A percentile compares a stretch with the other conserved stretches of the same genome.
Evolutionary conservation across 2,329 filamentous ascomycete genomes (phyloP).

Genomic region (Fusarium graminum): DNA sequence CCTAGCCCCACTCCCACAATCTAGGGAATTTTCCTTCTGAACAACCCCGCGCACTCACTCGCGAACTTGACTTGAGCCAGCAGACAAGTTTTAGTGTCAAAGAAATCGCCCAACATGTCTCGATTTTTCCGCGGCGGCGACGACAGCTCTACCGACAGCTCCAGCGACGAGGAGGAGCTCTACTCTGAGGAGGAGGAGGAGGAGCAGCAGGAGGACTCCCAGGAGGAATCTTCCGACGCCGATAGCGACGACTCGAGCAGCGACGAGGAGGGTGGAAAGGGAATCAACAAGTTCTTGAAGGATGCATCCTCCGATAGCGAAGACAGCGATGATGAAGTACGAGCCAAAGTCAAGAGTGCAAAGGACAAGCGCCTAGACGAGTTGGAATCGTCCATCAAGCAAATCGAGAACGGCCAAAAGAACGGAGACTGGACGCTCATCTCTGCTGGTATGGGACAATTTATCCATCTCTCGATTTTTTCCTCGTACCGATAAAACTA

Average conservation of each 20-base stretch:
- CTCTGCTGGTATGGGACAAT: constrained; percentile 73
- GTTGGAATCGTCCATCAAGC: constrained; percentile 86
- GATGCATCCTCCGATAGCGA: constrained; percentile 80
- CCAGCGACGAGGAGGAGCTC: constrained; percentile 96
- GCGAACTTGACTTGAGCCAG: constrained; percentile 49
- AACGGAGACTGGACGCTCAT: constrained; percentile 98
- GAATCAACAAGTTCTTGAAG: constrained; percentile 87
- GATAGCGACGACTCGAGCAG: constrained; percentile 62
- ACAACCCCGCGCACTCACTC: constrained; percentile 56
- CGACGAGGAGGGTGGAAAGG: constrained; percentile 76
- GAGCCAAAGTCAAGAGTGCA: constrained; percentile 92
- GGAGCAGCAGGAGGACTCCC: constrained; percentile 62
- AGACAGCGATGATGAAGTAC: constrained; percentile 87
- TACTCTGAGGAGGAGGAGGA: constrained; percentile 70
- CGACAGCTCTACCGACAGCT: constrained; percentile 95
- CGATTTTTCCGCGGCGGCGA: constrained; percentile 93
- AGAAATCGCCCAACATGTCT: constrained; percentile 76
- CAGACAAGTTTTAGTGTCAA: constrained; percentile 50
- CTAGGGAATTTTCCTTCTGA: constrained; percentile 55
- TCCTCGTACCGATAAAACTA: constrained; percentile 16
- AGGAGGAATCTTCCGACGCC: constrained; percentile 65
- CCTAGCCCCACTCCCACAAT: constrained; percentile 58
- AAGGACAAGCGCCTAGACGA: constrained; percentile 98
- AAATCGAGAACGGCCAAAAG: constrained; percentile 97
- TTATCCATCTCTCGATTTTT: neutral